Evolutionary conservation across 1,284 basidiomycete genomes (phyloP), one percentile per base, ranked within the genome.

Genomic region (Coriolopsis trogii): DNA sequence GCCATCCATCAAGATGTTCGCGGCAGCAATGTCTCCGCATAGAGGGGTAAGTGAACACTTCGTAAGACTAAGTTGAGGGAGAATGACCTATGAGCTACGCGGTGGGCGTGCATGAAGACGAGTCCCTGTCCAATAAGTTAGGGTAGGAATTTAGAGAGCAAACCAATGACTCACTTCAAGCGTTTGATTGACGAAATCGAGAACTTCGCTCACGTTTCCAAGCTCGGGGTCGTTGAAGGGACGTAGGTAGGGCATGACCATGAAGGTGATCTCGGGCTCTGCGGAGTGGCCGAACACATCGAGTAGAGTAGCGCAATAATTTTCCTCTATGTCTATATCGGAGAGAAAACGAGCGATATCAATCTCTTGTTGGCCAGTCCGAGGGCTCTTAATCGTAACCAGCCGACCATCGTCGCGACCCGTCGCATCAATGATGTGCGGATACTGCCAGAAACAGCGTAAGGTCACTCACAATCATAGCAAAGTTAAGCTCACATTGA

Each of bases 1-100:
- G 1, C 45, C 66, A 40, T 69, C 67, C 64, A 69, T 67, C 65
- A 69, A 66, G 39, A 69, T 64, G 34, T 70, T 70, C 1, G 42
- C 53, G 3, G 51, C 20, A 0, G 61, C 59, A 6, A 63, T 65
- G 42, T 68, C 68, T 15, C 68, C 68, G 6, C 2, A 16, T 4
- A 28, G 2, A 18, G 4, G 40, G 6, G 18, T 30, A 4, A 21
- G 15, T 10, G 13, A 28, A n/a, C 7, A 5, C 36, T 23, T 15
- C 23, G 39, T 16, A 8, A 8, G n/a, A 10, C 12, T 5, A 29
- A 13, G 20, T 28, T 25, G 1, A 3, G 4, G 3, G 18, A 15
- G 20, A 46, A 41, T 20, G 30, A 62, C 65, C 64, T 55, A 52
- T 70, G 68, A 3, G 67, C 66, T 1, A 70, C 51, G 8, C 56